Percentiles rank a stretch among this genome's conserved stretches.
Evolutionary conservation across 2,329 filamentous ascomycete species (phyloP).

Genomic region (Fusarium fujikuroi): DNA sequence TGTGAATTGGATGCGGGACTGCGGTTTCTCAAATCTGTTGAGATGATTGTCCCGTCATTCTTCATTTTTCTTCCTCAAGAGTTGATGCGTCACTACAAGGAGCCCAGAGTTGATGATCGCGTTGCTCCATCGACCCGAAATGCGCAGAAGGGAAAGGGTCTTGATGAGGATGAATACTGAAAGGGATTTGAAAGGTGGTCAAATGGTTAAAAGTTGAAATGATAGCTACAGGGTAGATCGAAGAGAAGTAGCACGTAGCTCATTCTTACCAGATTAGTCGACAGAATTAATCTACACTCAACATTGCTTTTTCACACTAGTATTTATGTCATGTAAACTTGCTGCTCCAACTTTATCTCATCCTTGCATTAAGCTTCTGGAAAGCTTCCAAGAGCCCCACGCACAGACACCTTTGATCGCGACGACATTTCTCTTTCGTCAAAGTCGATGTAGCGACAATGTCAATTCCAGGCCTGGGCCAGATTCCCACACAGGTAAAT

Average conservation of each 20-base stretch:
- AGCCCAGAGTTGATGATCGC: constrained; percentile 59
- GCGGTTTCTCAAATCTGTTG: constrained; percentile 70
- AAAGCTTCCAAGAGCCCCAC: constrained; percentile 45
- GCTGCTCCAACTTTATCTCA: neutral
- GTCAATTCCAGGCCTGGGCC: constrained; percentile 80
- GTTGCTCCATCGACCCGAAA: constrained; percentile 58
- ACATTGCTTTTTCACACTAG: rapidly evolving
- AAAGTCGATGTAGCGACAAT: constrained; percentile 58
- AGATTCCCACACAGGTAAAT: constrained; percentile 69
- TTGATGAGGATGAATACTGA: constrained; percentile 34
- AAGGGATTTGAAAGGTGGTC: neutral
- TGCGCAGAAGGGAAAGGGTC: constrained; percentile 37
- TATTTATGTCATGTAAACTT: constrained; percentile 15
- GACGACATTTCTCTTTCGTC: constrained; percentile 15
- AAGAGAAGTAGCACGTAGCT: neutral
- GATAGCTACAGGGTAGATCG: constrained; percentile 9
- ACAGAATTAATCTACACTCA: constrained; percentile 1
- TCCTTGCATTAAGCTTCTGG: constrained; percentile 40
- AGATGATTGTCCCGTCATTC: constrained; percentile 68
- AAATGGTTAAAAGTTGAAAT: neutral
- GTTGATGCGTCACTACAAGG: constrained; percentile 74
- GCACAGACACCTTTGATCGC: constrained; percentile 30
- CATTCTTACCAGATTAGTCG: neutral
- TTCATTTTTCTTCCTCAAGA: constrained; percentile 75
- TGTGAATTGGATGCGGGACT: constrained; percentile 70